These are phyloP conservation scores for Effrenium voratum DNA, from an alignment of 73 alveolate genomes.

Conservation along the genomic window DNA sequence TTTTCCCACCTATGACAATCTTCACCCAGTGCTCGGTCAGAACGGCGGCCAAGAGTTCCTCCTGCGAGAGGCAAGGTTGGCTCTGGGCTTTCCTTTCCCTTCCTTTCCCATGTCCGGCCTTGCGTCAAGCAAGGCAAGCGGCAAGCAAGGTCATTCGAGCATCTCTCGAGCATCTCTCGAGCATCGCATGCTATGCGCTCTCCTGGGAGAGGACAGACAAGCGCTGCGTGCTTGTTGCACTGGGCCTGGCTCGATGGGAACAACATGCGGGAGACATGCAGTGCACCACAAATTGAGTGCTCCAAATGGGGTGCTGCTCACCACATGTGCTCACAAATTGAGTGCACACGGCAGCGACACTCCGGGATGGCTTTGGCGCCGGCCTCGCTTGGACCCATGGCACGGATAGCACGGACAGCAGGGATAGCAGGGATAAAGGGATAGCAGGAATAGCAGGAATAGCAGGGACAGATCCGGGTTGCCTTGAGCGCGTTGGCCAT, in stretches of 20 bases:
- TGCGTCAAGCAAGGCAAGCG: too few relatives aligned
- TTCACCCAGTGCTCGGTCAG: constrained; percentile 83
- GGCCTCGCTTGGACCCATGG: too few relatives aligned
- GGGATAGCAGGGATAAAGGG: too few relatives aligned
- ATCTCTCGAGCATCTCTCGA: too few relatives aligned
- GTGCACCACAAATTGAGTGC: too few relatives aligned
- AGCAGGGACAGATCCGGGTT: background rate
- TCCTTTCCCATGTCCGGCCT: too few relatives aligned
- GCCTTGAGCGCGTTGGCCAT: constrained; percentile 46
- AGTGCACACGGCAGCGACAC: background rate
- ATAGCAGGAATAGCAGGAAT: background rate
- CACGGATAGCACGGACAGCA: too few relatives aligned
- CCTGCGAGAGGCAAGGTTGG: background rate
- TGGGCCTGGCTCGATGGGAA: constrained; percentile 78
- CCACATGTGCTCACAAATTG: background rate
- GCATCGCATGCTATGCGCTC: background rate
- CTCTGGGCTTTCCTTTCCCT: too few relatives aligned
- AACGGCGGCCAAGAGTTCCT: constrained; percentile 49
- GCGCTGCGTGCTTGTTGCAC: constrained; percentile 45
- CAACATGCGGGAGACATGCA: too few relatives aligned
- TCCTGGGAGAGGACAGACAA: constrained; percentile 71
- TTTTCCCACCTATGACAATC: constrained; percentile 44
- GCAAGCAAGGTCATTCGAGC: too few relatives aligned
- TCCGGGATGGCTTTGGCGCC: background rate
- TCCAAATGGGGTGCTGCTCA: background rate